These are phyloP conservation scores for Fraxinus velutina DNA, from an alignment of 305 asterid species.

Conservation along the genomic window DNA sequence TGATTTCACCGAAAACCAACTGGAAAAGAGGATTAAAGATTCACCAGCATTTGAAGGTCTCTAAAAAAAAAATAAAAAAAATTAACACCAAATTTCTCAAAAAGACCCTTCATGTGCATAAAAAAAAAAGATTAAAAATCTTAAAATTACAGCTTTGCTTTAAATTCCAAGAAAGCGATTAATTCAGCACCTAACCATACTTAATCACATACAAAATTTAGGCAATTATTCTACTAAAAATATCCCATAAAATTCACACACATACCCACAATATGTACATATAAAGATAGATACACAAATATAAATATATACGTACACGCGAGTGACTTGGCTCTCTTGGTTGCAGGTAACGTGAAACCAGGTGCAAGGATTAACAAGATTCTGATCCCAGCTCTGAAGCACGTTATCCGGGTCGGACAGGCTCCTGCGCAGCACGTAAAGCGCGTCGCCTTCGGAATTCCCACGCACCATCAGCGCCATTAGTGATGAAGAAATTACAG, in stretches of 20 bases:
- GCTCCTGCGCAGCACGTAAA: slow-evolving; percentile 66
- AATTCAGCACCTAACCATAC: neutral
- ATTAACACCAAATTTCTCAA: neutral
- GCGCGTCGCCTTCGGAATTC: slow-evolving; percentile 80
- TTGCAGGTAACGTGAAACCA: slow-evolving; percentile 87
- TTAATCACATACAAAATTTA: neutral
- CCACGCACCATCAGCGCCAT: slow-evolving; percentile 35
- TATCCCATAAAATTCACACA: neutral
- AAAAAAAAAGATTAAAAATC: neutral
- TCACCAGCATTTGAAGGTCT: neutral
- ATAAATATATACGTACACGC: slow-evolving; percentile 47
- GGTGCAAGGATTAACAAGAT: slow-evolving; percentile 77
- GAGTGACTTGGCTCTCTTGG: slow-evolving; percentile 60
- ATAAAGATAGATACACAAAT: slow-evolving; percentile 14
- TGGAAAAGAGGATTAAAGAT: neutral
- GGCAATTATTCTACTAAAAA: neutral
- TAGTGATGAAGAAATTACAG: slow-evolving; percentile 24
- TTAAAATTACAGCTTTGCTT: neutral
- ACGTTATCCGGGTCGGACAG: slow-evolving; percentile 69
- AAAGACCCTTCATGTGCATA: neutral
- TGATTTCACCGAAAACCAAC: neutral
- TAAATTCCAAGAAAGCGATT: neutral
- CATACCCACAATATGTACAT: neutral
- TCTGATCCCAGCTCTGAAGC: slow-evolving; percentile 89
- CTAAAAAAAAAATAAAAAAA: neutral